Conservation (phyloP, 1,284 basidiomycete species). For the Psilocybe mexicana region DNA sequence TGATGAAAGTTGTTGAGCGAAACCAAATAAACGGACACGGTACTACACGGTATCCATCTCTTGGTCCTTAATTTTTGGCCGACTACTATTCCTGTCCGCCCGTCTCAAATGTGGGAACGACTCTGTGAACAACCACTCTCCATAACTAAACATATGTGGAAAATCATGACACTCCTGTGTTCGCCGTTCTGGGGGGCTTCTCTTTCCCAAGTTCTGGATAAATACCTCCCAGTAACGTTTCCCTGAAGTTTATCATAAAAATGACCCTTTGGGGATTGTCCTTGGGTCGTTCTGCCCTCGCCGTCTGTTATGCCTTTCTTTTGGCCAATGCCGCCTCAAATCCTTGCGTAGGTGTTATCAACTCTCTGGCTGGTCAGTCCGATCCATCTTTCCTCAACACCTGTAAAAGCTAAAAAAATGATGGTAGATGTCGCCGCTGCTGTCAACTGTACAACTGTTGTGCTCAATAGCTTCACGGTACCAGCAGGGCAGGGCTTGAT, state of each 20-base stretch:
- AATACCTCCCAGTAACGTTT: slow-evolving; percentile 2
- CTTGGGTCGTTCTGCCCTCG: not conserved
- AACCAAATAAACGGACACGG: no score
- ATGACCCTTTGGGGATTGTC: not conserved
- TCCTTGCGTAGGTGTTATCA: slow-evolving; percentile 42
- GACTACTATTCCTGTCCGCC: not conserved
- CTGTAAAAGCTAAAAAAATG: not conserved
- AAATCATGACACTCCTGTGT: not conserved
- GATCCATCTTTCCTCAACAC: no score
- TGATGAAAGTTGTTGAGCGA: no score
- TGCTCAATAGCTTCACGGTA: slow-evolving; percentile 48
- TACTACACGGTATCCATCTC: no score
- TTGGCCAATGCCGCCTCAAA: slow-evolving; percentile 8
- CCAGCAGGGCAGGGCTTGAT: slow-evolving; percentile 43
- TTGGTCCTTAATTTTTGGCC: not conserved
- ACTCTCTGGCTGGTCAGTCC: slow-evolving; percentile 33
- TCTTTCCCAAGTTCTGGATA: slow-evolving; percentile 5
- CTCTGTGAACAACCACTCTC: not conserved
- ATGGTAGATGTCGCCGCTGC: slow-evolving; percentile 41
- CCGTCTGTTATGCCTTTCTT: not conserved
- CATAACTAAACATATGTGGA: not conserved
- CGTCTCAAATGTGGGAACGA: not conserved
- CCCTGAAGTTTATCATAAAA: not conserved
- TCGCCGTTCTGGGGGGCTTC: not conserved
- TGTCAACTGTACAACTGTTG: slow-evolving; percentile 47